A percentile compares a stretch with the other conserved stretches of the same genome.
These are phyloP conservation scores for Ploettnerulaceae sp. DNA, from an alignment of 2,329 filamentous ascomycete species.

Conservation along the genomic window DNA sequence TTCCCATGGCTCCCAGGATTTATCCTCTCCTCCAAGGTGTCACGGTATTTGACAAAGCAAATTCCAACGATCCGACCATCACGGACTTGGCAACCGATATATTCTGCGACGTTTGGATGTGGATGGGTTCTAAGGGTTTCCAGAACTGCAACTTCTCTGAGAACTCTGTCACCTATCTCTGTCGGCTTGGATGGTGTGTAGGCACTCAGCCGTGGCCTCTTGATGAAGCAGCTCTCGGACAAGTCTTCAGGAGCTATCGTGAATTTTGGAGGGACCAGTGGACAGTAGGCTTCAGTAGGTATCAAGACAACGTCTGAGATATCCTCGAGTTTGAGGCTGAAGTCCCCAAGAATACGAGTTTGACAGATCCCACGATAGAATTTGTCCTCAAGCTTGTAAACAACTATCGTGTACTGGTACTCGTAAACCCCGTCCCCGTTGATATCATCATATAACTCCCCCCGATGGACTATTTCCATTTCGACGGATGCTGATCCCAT, in stretches of 20 bases:
- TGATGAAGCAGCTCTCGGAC: background rate
- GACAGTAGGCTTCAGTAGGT: background rate
- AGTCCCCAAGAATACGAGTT: background rate
- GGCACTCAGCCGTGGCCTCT: background rate
- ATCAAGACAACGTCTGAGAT: background rate
- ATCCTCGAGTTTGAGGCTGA: background rate
- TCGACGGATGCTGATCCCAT: too few species aligned
- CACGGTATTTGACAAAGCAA: constrained; percentile 29
- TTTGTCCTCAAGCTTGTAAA: background rate
- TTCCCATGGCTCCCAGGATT: constrained; percentile 24
- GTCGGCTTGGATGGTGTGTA: background rate
- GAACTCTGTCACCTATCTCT: background rate
- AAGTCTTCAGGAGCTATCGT: background rate
- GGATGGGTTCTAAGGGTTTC: constrained; percentile 7
- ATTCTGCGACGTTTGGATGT: constrained; percentile 31
- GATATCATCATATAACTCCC: background rate
- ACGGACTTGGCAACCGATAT: constrained; percentile 22
- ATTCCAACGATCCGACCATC: constrained; percentile 25
- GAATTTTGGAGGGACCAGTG: background rate
- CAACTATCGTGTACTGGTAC: background rate
- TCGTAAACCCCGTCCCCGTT: background rate
- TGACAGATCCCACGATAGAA: background rate
- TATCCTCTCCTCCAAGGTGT: constrained; percentile 25
- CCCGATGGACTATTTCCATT: too few species aligned
- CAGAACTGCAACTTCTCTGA: background rate